Evolutionary conservation across 106 monocot species (phyloP).

Genomic region (Chionographis japonica): DNA sequence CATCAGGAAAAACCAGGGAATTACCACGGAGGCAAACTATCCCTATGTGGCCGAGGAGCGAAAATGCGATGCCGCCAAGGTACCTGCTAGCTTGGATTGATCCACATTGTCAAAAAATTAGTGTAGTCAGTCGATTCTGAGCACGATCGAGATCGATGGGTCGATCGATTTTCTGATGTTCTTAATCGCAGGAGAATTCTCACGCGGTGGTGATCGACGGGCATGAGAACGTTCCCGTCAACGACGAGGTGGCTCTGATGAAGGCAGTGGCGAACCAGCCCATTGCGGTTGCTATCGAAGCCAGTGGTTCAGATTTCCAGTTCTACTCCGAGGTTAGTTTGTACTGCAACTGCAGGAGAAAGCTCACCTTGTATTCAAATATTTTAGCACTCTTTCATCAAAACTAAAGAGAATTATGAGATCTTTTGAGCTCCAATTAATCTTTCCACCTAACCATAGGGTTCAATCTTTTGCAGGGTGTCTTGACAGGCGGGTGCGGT

Average conservation of each 20-base stretch:
- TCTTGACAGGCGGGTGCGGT: slow-evolving; percentile 41
- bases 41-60: slow-evolving; percentile 15
- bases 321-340: slow-evolving; percentile 37
- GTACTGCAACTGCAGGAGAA: too few species aligned
- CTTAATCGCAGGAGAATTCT: slow-evolving; percentile 23
- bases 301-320: slow-evolving; percentile 39
- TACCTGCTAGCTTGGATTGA: too few species aligned
- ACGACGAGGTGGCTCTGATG: slow-evolving; percentile 37
- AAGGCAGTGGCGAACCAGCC: slow-evolving; percentile 60
- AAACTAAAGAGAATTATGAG: too few species aligned
- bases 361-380: background rate
- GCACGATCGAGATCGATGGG: too few species aligned
- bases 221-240: slow-evolving; percentile 29
- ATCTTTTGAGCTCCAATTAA: too few species aligned
- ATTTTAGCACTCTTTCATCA: too few species aligned
- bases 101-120: too few species aligned
- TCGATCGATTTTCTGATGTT: background rate
- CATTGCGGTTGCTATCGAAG: slow-evolving; percentile 46
- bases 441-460: too few species aligned
- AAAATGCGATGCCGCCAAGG: background rate
- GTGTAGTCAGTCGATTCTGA: too few species aligned
- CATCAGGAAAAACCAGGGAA: slow-evolving; percentile 11
- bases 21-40: slow-evolving; percentile 13
- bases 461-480: slow-evolving; percentile 19
- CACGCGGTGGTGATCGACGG: slow-evolving; percentile 34